A percentile compares a stretch with the other conserved stretches of the same genome.
Conservation (phyloP, 2,329 filamentous ascomycete genomes). For the Trichoderma sp. region DNA sequence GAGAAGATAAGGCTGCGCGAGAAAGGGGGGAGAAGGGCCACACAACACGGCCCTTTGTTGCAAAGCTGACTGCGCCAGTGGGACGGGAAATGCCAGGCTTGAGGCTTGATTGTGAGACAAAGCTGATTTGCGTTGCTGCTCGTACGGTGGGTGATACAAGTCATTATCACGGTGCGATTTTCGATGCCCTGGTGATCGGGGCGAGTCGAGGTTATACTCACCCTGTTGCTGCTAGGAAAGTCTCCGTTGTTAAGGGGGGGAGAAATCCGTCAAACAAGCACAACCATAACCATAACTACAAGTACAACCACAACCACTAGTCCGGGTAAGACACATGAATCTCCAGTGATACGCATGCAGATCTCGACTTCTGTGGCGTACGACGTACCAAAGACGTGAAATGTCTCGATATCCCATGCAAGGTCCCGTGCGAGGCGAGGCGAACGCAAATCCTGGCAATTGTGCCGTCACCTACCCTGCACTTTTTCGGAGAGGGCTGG, state of each 20-base stretch:
- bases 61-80: not conserved
- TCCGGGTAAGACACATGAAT: not conserved
- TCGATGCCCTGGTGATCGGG: not conserved
- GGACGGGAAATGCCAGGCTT: not conserved
- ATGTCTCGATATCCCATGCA: not conserved
- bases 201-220: not conserved
- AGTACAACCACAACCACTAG: not conserved
- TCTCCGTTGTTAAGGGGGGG: not conserved
- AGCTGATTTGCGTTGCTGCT: not conserved
- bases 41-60: not conserved
- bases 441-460: not conserved
- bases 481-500: not conserved
- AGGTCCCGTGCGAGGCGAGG: conserved; percentile 14
- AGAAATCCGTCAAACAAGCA: not conserved
- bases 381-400: not conserved
- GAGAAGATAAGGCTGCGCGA: not conserved
- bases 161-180: not conserved
- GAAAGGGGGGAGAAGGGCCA: not conserved
- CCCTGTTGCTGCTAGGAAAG: not conserved
- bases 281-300: not conserved
- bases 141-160: not conserved
- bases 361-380: not conserved
- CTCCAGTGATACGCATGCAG: not conserved
- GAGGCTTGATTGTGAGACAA: not conserved
- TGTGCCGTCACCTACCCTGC: not conserved